phyloP scores from a whole-genome alignment of 345 rosid species.

The Sonneratia alba region DNA sequence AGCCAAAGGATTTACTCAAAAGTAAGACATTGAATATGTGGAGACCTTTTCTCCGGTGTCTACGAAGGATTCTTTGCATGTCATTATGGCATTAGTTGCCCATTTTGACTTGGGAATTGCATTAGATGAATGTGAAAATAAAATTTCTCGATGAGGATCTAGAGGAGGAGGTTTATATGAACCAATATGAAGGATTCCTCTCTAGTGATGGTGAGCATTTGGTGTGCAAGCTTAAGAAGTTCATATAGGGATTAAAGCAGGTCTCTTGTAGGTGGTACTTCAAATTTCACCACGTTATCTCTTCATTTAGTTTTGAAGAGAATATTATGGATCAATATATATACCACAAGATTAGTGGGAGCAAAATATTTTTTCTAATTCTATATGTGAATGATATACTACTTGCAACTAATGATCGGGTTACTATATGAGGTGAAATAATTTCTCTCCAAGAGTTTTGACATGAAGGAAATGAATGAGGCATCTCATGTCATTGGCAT shows the following conservation, averaged over 20 bases:
- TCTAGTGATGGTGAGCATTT: background rate
- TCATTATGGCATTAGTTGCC: too few relatives aligned
- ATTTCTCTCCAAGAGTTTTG: background rate
- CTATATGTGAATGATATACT: background rate
- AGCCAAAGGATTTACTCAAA: too few relatives aligned
- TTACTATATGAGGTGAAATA: background rate
- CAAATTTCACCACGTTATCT: background rate
- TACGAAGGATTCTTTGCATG: too few relatives aligned
- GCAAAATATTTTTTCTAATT: background rate
- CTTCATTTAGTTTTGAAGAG: background rate
- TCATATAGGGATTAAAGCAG: background rate
- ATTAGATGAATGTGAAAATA: too few relatives aligned
- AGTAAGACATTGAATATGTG: too few relatives aligned
- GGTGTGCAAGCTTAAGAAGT: background rate
- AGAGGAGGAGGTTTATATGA: background rate
- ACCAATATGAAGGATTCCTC: background rate
- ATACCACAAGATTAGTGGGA: background rate
- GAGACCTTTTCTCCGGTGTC: too few relatives aligned
- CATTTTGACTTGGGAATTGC: too few relatives aligned
- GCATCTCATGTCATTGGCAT: conserved; percentile 4
- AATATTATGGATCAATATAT: background rate
- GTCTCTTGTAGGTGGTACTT: background rate
- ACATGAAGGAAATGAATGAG: background rate
- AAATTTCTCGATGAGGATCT: too few relatives aligned
- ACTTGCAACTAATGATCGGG: background rate